Conservation (phyloP, 495 filamentous ascomycete species). For the Zalerion maritima region DNA sequence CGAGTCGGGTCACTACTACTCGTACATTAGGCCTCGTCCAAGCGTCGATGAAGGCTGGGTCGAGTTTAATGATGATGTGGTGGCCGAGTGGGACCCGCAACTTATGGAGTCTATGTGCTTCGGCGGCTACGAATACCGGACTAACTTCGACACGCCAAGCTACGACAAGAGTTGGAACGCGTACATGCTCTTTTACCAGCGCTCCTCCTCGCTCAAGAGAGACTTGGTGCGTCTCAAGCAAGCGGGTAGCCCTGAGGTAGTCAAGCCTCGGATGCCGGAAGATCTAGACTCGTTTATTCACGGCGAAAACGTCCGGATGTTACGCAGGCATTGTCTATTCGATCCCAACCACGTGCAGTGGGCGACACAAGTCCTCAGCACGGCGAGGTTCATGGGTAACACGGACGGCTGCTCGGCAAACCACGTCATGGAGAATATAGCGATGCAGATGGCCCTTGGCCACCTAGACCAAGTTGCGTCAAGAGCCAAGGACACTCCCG, state of each 20-base stretch:
- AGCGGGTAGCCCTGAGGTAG: slow-evolving; percentile 24
- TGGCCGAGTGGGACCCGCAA: slow-evolving; percentile 56
- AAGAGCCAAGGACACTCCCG: slow-evolving; percentile 51
- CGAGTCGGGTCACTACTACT: slow-evolving; percentile 95
- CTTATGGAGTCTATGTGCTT: slow-evolving; percentile 65
- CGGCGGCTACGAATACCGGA: slow-evolving; percentile 50
- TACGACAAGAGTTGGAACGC: slow-evolving; percentile 67
- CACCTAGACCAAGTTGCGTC: slow-evolving; percentile 70
- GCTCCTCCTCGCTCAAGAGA: slow-evolving; percentile 48
- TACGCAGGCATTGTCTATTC: slow-evolving; percentile 69
- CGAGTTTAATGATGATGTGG: slow-evolving; percentile 83
- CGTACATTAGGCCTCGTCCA: slow-evolving; percentile 74
- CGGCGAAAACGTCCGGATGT: slow-evolving; percentile 54
- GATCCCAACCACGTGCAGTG: slow-evolving; percentile 60
- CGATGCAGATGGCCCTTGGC: slow-evolving; percentile 52
- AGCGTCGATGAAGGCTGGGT: slow-evolving; percentile 50
- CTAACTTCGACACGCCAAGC: slow-evolving; percentile 27
- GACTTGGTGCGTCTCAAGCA: slow-evolving; percentile 25
- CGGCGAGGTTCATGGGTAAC: slow-evolving; percentile 23
- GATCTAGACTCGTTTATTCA: slow-evolving; percentile 46
- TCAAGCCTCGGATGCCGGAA: slow-evolving; percentile 41
- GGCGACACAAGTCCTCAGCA: slow-evolving; percentile 42
- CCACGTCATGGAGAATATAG: slow-evolving; percentile 42
- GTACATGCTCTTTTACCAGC: slow-evolving; percentile 96
- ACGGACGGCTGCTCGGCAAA: slow-evolving; percentile 33